Evolutionary conservation across 2,329 filamentous ascomycete species (phyloP).

Genomic region (Aspergillus spinulosporus): DNA sequence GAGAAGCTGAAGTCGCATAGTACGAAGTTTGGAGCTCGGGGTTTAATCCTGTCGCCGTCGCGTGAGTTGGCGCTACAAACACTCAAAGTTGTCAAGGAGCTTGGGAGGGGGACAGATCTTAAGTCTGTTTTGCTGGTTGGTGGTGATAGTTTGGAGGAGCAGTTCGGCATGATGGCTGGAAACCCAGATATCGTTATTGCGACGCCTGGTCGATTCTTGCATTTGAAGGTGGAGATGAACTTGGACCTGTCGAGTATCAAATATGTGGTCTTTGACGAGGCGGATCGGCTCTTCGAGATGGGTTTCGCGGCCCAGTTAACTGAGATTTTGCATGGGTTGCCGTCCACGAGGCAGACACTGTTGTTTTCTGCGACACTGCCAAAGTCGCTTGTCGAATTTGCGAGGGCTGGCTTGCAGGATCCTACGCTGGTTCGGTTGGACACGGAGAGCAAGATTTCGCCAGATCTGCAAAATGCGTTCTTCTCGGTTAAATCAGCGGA

Average conservation of each 20-base stretch:
- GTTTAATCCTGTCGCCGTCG: conserved; percentile 85
- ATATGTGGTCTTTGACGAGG: conserved; percentile 97
- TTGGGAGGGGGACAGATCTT: conserved; percentile 85
- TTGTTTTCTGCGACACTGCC: conserved; percentile 95
- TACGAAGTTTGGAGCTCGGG: conserved; percentile 79
- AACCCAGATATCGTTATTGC: conserved; percentile 98
- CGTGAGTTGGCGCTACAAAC: conserved; percentile 94
- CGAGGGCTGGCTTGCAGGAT: conserved; percentile 87
- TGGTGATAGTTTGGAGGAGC: conserved; percentile 92
- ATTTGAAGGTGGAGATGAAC: conserved; percentile 95
- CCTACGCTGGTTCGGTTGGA: conserved; percentile 87
- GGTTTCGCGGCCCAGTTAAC: conserved; percentile 91
- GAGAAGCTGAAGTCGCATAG: conserved; percentile 88
- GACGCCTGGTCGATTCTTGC: conserved; percentile 91
- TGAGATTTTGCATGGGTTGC: conserved; percentile 88
- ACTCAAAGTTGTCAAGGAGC: conserved; percentile 92
- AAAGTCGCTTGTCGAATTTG: conserved; percentile 93
- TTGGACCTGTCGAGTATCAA: conserved; percentile 85
- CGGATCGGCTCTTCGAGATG: conserved; percentile 97
- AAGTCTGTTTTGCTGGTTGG: conserved; percentile 89
- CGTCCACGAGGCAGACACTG: conserved; percentile 80
- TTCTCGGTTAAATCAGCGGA: conserved; percentile 90
- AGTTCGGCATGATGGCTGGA: conserved; percentile 86
- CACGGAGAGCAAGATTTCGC: conserved; percentile 92
- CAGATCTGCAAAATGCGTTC: conserved; percentile 92